Evolutionary conservation across 441 rosid species (phyloP).

Genomic region (Hypseocharis bilobata): DNA sequence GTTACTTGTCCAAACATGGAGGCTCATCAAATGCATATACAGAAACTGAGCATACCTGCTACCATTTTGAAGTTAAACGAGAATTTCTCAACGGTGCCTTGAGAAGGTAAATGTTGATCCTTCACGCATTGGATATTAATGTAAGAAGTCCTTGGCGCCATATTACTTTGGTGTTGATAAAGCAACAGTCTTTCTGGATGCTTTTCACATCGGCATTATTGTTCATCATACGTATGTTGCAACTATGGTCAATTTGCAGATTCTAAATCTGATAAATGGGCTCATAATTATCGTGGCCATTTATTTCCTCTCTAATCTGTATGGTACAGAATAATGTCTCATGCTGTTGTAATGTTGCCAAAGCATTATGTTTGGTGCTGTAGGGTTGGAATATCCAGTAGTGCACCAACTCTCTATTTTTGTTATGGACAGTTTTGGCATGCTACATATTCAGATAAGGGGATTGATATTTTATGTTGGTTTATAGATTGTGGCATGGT

Average conservation of each 20-base stretch:
- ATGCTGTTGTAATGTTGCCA: neutral
- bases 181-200: neutral
- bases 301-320: neutral
- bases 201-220: neutral
- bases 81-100: slow-evolving; percentile 81
- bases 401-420: neutral
- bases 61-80: slow-evolving; percentile 85
- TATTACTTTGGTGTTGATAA: neutral
- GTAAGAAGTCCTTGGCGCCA: slow-evolving; percentile 10
- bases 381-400: neutral
- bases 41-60: slow-evolving; percentile 87
- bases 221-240: too few relatives aligned
- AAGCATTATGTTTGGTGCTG: neutral
- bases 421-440: neutral
- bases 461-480: neutral
- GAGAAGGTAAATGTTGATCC: slow-evolving; percentile 46
- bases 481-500: neutral
- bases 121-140: slow-evolving; percentile 10
- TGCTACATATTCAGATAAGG: neutral
- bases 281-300: neutral
- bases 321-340: too few relatives aligned
- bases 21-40: slow-evolving; percentile 97
- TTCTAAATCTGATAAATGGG: neutral
- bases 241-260: neutral
- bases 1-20: slow-evolving; percentile 95